Conservation (phyloP, 2,329 filamentous ascomycete genomes). For the Chrysoporthe austroafricana region DNA sequence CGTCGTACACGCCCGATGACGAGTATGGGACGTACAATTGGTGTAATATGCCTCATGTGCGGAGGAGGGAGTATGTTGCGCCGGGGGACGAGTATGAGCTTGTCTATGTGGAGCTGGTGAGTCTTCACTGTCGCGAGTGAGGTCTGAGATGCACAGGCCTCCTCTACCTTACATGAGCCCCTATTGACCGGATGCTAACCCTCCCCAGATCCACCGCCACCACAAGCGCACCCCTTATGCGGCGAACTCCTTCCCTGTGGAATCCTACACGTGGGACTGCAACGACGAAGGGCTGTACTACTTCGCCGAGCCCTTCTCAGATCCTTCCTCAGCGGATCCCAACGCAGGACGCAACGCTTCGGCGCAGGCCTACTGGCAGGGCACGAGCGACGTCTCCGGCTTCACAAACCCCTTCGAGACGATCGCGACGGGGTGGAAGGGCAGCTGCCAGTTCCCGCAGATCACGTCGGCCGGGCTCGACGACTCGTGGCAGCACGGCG, state of each 20-base stretch:
- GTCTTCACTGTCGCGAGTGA: constrained; percentile 32
- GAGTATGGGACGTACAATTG: constrained; percentile 73
- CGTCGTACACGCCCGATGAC: constrained; percentile 59
- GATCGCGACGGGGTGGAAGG: constrained; percentile 66
- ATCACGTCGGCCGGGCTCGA: constrained; percentile 73
- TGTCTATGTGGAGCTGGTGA: constrained; percentile 75
- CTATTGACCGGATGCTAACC: neutral
- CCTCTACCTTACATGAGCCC: too few relatives aligned
- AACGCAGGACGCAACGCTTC: constrained; percentile 36
- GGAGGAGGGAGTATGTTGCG: constrained; percentile 64
- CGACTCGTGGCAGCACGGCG: constrained; percentile 74
- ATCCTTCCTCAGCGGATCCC: constrained; percentile 23
- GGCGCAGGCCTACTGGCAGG: constrained; percentile 67
- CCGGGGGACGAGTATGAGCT: constrained; percentile 62
- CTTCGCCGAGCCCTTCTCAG: constrained; percentile 61
- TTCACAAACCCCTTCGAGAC: constrained; percentile 61
- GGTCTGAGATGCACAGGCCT: neutral
- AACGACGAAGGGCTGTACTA: constrained; percentile 71
- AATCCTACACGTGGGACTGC: constrained; percentile 75
- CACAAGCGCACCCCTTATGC: constrained; percentile 85
- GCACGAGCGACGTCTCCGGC: constrained; percentile 53
- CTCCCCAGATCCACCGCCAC: constrained; percentile 71
- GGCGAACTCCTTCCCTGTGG: constrained; percentile 74
- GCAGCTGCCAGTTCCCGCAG: constrained; percentile 80
- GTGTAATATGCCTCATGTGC: constrained; percentile 89